These are phyloP conservation scores for Phaeoacremonium minimum DNA, from an alignment of 2,329 filamentous ascomycete species.

Conservation along the genomic window DNA sequence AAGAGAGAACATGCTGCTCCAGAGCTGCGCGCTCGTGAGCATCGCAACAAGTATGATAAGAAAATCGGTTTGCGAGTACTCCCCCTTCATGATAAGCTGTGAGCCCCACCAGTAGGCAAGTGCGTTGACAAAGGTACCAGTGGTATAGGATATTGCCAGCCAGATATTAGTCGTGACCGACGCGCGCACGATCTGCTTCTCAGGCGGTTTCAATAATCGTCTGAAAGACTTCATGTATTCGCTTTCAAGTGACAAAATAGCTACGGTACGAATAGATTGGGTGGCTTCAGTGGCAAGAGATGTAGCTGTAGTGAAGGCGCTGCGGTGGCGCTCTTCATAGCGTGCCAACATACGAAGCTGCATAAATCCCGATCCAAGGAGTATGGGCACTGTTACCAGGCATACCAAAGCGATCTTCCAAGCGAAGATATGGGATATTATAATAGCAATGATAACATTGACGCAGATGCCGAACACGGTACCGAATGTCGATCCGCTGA, in stretches of 20 bases:
- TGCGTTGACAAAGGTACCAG: slow-evolving; percentile 44
- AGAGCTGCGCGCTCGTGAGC: slow-evolving; percentile 68
- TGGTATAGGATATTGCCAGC: slow-evolving; percentile 2
- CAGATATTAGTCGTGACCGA: background rate
- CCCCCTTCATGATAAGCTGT: slow-evolving; percentile 61
- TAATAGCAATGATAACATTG: slow-evolving; percentile 64
- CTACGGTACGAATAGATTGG: slow-evolving; percentile 59
- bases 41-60: slow-evolving; percentile 70
- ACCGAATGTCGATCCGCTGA: slow-evolving; percentile 67
- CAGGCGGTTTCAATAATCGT: slow-evolving; percentile 41
- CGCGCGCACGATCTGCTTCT: slow-evolving; percentile 37
- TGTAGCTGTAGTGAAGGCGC: slow-evolving; percentile 59
- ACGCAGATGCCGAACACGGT: slow-evolving; percentile 65
- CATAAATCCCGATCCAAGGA: slow-evolving; percentile 66
- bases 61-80: slow-evolving; percentile 64
- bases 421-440: slow-evolving; percentile 64
- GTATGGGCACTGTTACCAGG: slow-evolving; percentile 62
- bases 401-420: slow-evolving; percentile 75
- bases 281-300: slow-evolving; percentile 64
- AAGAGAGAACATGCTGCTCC: slow-evolving; percentile 70
- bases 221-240: slow-evolving; percentile 50
- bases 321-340: slow-evolving; percentile 59
- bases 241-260: slow-evolving; percentile 47
- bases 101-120: slow-evolving; percentile 80
- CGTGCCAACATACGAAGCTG: slow-evolving; percentile 57